phyloP scores from a whole-genome alignment of 1,139 yeast species.

The Pichiaceae sp. region DNA sequence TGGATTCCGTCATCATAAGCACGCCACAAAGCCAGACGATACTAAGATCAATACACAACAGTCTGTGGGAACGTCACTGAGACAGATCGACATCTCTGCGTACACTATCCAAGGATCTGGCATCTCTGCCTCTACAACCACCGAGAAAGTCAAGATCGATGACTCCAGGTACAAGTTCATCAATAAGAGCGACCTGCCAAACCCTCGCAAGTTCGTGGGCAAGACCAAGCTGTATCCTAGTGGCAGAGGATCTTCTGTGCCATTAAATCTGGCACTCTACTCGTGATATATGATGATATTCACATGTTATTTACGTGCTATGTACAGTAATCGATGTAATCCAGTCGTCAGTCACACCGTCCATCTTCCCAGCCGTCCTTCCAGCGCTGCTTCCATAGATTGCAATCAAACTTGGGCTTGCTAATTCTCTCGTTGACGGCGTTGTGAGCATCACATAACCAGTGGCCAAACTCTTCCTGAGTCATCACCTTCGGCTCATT shows the following conservation, averaged over 20 bases:
- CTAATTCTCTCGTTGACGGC: slow-evolving; percentile 79
- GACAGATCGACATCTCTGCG: slow-evolving; percentile 50
- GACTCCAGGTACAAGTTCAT: slow-evolving; percentile 69
- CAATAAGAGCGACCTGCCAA: slow-evolving; percentile 66
- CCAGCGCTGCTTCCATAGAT: slow-evolving; percentile 92
- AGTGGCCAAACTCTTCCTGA: slow-evolving; percentile 74
- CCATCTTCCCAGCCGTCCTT: slow-evolving; percentile 63
- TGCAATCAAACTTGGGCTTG: slow-evolving; percentile 78
- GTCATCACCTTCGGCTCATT: slow-evolving; percentile 61
- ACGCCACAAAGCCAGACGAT: slow-evolving; percentile 12
- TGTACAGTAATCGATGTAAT: slow-evolving; percentile 1
- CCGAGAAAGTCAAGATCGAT: slow-evolving; percentile 36
- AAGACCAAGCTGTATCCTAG: slow-evolving; percentile 79
- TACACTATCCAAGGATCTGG: slow-evolving; percentile 35
- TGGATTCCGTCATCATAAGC: slow-evolving; percentile 17
- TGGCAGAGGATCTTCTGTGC: slow-evolving; percentile 93
- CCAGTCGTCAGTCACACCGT: slow-evolving; percentile 26
- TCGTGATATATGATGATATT: background rate
- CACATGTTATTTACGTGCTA: background rate
- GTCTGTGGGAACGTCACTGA: slow-evolving; percentile 39
- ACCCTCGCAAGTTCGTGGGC: slow-evolving; percentile 70
- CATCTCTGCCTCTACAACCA: slow-evolving; percentile 10
- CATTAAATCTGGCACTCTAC: slow-evolving; percentile 50
- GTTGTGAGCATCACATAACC: slow-evolving; percentile 96
- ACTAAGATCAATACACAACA: slow-evolving; percentile 35